Base-by-base conservation (phyloP, 371 early-diverging fungal genomes). In the Choanephora cucurbitarum region DNA sequence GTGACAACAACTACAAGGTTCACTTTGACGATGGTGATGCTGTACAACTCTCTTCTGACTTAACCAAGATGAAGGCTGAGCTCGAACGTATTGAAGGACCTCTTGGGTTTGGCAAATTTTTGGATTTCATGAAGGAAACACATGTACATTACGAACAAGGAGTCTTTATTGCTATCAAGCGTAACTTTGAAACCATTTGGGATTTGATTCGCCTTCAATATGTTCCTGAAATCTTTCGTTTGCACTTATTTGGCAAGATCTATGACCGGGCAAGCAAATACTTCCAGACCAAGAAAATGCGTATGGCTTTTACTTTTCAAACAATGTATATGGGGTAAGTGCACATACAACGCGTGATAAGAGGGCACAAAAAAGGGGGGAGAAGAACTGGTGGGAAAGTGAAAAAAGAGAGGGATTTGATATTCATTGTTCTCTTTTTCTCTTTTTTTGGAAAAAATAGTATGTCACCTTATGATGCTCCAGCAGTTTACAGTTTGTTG, bases 291-390 rank as follows among this genome's bases (percentile, higher is more conserved):
- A 81, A 82, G 40, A 77, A 81, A 57, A 72, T 86, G 69, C 63
- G 81, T n/a, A 77, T 80, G 77, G 85, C 85, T 0, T 83, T 86
- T 66, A 84, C 85, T 8, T 86, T 86, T 58, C 85, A 87, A 57
- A 77, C 77, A 33, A 77, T 77, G 80, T 79, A 79, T 48, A 79
- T 79, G 80, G 77, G 80, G 80, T 79, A 70, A 65, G 64, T 49
- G n/a, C 28, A 28, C 28, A 28, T 28, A 28, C 28, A 28, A 28
- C 11, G 37, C 14, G 37, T 14, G 14, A 11, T 37, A 11, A 6
- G 37, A 11, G 37, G 11, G 19, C 7, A 41, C 18, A 48, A 43
- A 7, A 21, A 28, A 28, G 28, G 28, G 3, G 28, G 28, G 28
- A 11, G 18, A 33, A 15, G 19, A 15, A n/a, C n/a, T n/a, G n/a